Base-by-base conservation (phyloP, 2,329 filamentous ascomycete species). In the Apiospora rasikravindrae region DNA sequence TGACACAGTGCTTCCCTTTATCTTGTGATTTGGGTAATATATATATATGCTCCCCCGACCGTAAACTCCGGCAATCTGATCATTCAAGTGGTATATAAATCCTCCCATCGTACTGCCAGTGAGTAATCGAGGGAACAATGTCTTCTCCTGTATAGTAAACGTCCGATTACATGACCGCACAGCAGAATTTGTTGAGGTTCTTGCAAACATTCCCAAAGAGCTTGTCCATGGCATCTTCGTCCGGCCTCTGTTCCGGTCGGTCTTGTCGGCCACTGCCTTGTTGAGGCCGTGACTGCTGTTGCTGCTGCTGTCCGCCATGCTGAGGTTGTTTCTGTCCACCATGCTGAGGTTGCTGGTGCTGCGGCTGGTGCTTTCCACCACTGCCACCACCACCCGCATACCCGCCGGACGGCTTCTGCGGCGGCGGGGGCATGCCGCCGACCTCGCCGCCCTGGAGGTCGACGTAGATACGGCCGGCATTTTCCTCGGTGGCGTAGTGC, bases 391-490 rank as follows among this genome's bases (percentile, higher is more conserved):
- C 76, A 16, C 79, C 74, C 37, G 77, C 77, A 40, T 78, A 75
- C 49, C 84, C 83, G n/a, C 84, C 82, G 69, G 85, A 75, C 75
- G 79, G 75, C 70, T 86, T 84, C 57, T 64, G 57, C 51, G 87
- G 85, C 57, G 86, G 82, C 69, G 88, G 82, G 47, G 88, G 83
- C 16, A 86, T 84, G 70, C 83, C 80, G 6, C 83, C 79, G 3
- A 89, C 90, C 68, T 90, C 86, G 16, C 91, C 93, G 71, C 95
- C 94, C 76, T 92, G 90, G 75, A 98, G 86, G 80, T 98, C 93
- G 74, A 98, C 90, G 80, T 94, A 98, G 57, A 99, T 95, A 22
- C 95, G 86, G 0, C 96, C 96, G 11, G 92, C 93, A 77, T 99
- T 98, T 68, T 81, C 92, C 85, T 98, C 96, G 1, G 94, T 97